phyloP scores from a whole-genome alignment of 306 rosid genomes.

The Acacia acuminata region DNA sequence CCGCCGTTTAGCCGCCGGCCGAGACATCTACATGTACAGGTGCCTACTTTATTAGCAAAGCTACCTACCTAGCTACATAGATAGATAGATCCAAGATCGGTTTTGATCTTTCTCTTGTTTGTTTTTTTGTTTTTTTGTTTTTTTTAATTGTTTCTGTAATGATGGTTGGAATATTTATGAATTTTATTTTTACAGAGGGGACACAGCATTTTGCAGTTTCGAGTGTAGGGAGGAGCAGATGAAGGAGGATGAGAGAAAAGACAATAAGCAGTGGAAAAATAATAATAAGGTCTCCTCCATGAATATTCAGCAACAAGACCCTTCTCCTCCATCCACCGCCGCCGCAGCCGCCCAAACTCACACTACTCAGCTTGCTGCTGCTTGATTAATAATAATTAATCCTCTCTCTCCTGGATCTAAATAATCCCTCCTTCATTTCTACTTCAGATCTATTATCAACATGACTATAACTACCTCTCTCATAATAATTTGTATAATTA shows the following conservation, averaged over 20 bases:
- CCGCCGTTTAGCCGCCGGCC: slow-evolving; percentile 57
- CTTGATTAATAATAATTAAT: slow-evolving; percentile 19
- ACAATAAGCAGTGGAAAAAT: slow-evolving; percentile 40
- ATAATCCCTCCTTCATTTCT: neutral
- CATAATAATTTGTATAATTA: neutral
- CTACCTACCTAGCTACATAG: no score
- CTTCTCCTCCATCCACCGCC: slow-evolving; percentile 38
- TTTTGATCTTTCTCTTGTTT: neutral
- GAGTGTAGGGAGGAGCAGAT: slow-evolving; percentile 90
- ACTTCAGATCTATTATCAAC: neutral
- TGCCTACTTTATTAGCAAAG: neutral
- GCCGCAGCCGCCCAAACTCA: slow-evolving; percentile 27
- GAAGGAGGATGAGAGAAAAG: slow-evolving; percentile 54
- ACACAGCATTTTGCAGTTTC: slow-evolving; percentile 84
- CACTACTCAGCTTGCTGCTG: slow-evolving; percentile 38
- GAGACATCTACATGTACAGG: slow-evolving; percentile 93
- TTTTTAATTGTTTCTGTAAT: neutral
- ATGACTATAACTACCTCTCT: neutral
- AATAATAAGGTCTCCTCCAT: slow-evolving; percentile 6
- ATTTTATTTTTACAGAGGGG: slow-evolving; percentile 57
- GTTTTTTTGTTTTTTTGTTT: neutral
- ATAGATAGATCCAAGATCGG: neutral
- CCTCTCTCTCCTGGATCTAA: neutral
- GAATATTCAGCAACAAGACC: slow-evolving; percentile 26
- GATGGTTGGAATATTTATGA: neutral